phyloP scores from a whole-genome alignment of 371 early-diverging fungal genomes.

The Rhizopus arrhizus region DNA sequence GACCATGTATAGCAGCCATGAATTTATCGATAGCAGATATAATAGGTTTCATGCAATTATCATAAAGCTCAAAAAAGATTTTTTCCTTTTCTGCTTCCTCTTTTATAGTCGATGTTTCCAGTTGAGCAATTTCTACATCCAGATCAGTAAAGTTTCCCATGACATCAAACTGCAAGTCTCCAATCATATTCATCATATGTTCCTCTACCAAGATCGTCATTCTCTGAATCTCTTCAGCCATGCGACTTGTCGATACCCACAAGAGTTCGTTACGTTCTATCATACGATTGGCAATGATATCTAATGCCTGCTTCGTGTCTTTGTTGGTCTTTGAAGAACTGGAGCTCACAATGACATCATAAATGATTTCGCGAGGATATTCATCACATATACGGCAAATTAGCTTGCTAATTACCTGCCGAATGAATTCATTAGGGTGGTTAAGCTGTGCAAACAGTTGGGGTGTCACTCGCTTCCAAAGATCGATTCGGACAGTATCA shows the following conservation, averaged over 20 bases:
- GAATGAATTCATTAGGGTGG: conserved; percentile 66
- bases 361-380: conserved; percentile 71
- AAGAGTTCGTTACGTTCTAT: conserved; percentile 47
- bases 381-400: conserved; percentile 61
- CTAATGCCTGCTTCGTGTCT: conserved; percentile 46
- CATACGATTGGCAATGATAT: conserved; percentile 49
- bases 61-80: conserved; percentile 58
- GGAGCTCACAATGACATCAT: conserved; percentile 70
- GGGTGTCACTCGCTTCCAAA: conserved; percentile 77
- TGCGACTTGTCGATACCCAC: conserved; percentile 59
- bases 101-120: conserved; percentile 20
- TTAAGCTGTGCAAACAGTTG: conserved; percentile 78
- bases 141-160: conserved; percentile 59
- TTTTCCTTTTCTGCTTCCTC: conserved; percentile 45
- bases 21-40: conserved; percentile 56
- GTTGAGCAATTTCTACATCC: conserved; percentile 53
- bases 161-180: conserved; percentile 64
- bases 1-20: conserved; percentile 46
- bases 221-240: conserved; percentile 71
- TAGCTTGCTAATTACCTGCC: conserved; percentile 51
- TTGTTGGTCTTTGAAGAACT: conserved; percentile 51
- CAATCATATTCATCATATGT: conserved; percentile 72
- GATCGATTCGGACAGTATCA: conserved; percentile 45
- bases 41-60: conserved; percentile 62
- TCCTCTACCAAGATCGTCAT: conserved; percentile 86